Base-by-base conservation (phyloP, 1,284 basidiomycete species). In the Boletus mariae region DNA sequence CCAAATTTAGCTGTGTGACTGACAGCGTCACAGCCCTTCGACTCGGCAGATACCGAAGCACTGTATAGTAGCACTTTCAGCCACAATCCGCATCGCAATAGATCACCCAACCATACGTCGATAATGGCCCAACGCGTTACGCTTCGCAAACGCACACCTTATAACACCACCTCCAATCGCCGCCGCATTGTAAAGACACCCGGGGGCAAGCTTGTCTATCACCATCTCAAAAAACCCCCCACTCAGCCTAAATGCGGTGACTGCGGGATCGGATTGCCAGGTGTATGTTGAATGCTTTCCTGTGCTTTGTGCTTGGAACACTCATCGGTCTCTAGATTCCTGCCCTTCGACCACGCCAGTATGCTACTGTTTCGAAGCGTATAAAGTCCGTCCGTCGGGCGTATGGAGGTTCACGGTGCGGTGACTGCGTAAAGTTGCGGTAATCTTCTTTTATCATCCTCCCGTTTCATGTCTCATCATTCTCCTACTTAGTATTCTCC, bases 121-220 rank as follows among this genome's bases (percentile, higher is more conserved):
- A 63, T 47, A 81, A 32, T 98, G 95, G 94, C 93, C 78, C 93
- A 98, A 87, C 94, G 96, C 73, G 95, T 99, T 70, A 98, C 95
- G 67, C 92, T 99, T 79, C 92, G 97, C 80, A 99, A 96, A 80
- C 92, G 96, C 73, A 91, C 90, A 68, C 89, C 95, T 23, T 99
- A 99, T 86, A 98, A 98, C 87, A 99, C 97, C 76, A 88, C 87
- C 71, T 98, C 96, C 57, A 96, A 91, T 85, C 87, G 92, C 71
- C 84, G 94, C 72, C 88, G 94, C 61, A 84, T 99, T 63, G 86
- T 99, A 63, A 99, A 99, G 84, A 99, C 96, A 43, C 96, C 96
- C 52, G 92, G 92, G 73, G 92, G 93, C 56, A 88, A 88, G 75
- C 86, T 94, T 63, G 89, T 92, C 64, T 93, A 93, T 80, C 90